Base-by-base conservation (phyloP, 78 protist genomes). In the Monocercomonoides exilis region DNA sequence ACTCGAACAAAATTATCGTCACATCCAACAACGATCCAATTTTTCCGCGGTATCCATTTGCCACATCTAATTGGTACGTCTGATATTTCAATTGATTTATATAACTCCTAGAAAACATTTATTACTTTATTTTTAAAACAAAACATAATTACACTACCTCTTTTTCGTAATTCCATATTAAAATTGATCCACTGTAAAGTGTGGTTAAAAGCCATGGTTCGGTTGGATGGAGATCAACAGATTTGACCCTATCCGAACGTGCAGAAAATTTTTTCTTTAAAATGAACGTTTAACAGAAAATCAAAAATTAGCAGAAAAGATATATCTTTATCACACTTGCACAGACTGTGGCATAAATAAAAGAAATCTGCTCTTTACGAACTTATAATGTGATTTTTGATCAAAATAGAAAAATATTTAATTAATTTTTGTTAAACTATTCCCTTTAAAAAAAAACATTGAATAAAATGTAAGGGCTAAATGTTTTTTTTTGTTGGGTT, bases 181-280 rank as follows among this genome's bases (percentile, higher is more conserved):
- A 86, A 21, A 97, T 94, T 2, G 95, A 64, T 0, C 99, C 99
- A 77, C 89, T 92, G 95, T 94, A 98, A 63, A 97, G 77, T 43
- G 93, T 21, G 79, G 91, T 85, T 1, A 98, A 89, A 35, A 98
- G 77, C 96, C 96, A 94, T 11, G 99, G 99, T 86, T 97, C 98
- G 0, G 90, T 91, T 44, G 98, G 99, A 81, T 98, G 99, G 42
- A 97, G 3, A 77, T 98, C 99, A 11, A 97, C 98, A 0, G 89
- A 34, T 93, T 98, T 98, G 43, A 98, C 99, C 11, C 99, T 92
- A 87, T 97, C 99, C 34, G 97, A 91, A 44, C 96, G 92, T 1
- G 97, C 92, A 5, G 88, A 77, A 45, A 97, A 93, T 88, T 90
- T 93, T 79, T 79, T 79, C 82, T 79, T n/a, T n/a, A n/a, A n/a